Evolutionary conservation across 768 basidiomycete genomes (phyloP).

Genomic region (Panaeolus cyanescens): DNA sequence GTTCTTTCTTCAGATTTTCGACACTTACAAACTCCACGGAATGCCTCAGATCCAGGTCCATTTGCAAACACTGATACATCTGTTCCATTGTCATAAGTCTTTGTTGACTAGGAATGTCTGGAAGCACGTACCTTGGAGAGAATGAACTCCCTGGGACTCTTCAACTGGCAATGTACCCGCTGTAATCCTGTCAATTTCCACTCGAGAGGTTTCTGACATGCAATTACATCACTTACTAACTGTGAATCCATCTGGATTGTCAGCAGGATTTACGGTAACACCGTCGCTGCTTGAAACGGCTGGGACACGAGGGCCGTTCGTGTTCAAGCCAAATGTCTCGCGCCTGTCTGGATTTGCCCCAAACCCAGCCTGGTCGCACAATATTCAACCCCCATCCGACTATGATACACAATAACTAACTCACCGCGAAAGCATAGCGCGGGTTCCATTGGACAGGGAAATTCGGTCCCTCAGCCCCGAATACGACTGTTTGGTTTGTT

Average conservation of each 20-base stretch:
- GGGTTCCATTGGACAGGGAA: slow-evolving; percentile 50
- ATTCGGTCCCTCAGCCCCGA: slow-evolving; percentile 41
- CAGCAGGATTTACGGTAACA: slow-evolving; percentile 33
- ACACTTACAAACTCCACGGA: slow-evolving; percentile 45
- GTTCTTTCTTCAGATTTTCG: background rate
- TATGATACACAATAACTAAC: slow-evolving; percentile 5
- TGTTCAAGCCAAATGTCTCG: slow-evolving; percentile 35
- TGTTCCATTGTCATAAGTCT: slow-evolving; percentile 7
- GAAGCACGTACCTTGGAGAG: slow-evolving; percentile 31
- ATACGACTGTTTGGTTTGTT: slow-evolving; percentile 38
- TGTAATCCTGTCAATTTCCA: slow-evolving; percentile 8
- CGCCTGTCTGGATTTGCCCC: slow-evolving; percentile 45
- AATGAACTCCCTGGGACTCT: slow-evolving; percentile 43
- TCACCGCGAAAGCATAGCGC: slow-evolving; percentile 39
- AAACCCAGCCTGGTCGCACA: slow-evolving; percentile 31
- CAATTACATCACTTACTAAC: slow-evolving; percentile 23
- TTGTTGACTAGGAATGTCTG: background rate
- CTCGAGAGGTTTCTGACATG: background rate
- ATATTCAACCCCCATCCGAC: background rate
- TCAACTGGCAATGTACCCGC: slow-evolving; percentile 36
- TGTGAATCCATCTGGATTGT: slow-evolving; percentile 36
- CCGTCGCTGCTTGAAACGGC: slow-evolving; percentile 27
- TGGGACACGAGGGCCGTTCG: slow-evolving; percentile 38
- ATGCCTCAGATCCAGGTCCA: slow-evolving; percentile 41
- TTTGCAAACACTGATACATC: slow-evolving; percentile 48